Base-by-base conservation (phyloP, 225 moss, liverwort and hornwort species). In the Takakia lepidozioides region DNA sequence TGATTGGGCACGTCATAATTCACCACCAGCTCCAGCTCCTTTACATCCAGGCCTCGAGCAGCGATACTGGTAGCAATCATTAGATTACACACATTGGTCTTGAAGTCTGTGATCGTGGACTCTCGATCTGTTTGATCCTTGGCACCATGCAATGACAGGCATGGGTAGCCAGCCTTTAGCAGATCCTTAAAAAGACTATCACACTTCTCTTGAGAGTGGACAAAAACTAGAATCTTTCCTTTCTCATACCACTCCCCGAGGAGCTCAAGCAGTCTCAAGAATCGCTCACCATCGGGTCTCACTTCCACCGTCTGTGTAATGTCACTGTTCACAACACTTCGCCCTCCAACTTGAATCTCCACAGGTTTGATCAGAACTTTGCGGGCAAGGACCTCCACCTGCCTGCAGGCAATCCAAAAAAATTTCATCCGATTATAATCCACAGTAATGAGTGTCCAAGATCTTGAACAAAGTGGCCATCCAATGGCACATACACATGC, bases 231-330 rank as follows among this genome's bases (percentile, higher is more conserved):
- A 55, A 99, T 74, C 64, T 99, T 91, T 30, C 91, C 95, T 61
- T 91, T 98, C 69, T 98, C 95, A 39, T 87, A 87, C 95, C 95
- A 98, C 63, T 98, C 95, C 54, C 95, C 95, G 23, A 99, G 87
- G 10, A 99, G 78, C 67, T 99, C 91, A 61, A 91, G 66, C 18
- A 99, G 42, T 29, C 98, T 74, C 57, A 91, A 60, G 65, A 91
- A 91, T 22, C 91, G 71, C 44, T 99, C 98, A 76, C 71, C 64
- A 2, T 91, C 91, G 0, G 98, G 98, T 6, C 91, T 82, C 37
- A 99, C 91, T 70, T 99, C 98, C 57, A 99, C 98, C 43, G 91
- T 91, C 61, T 99, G 98, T 22, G 91, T 87, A 25, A 99, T 99
- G 57, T 91, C 91, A 54, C 90, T 99, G 60, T 99, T 99, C 43